These are phyloP conservation scores for Colletotrichum viniferum DNA, from an alignment of 2,329 filamentous ascomycete species.

Conservation along the genomic window DNA sequence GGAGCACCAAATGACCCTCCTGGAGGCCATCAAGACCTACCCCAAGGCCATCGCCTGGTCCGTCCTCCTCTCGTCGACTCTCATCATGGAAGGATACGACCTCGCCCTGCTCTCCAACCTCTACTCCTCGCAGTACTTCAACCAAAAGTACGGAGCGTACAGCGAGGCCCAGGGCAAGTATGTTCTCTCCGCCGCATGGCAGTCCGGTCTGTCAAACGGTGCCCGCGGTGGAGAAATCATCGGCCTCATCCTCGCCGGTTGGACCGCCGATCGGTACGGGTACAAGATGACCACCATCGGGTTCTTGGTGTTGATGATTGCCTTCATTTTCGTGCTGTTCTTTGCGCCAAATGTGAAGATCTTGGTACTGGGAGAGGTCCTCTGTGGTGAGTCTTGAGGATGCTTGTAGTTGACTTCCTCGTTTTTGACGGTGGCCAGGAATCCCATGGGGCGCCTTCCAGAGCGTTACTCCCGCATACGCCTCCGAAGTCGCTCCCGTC, in stretches of 20 bases:
- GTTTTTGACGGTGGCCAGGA: slow-evolving; percentile 33
- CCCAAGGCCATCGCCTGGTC: slow-evolving; percentile 55
- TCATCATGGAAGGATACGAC: slow-evolving; percentile 59
- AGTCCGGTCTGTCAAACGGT: slow-evolving; percentile 59
- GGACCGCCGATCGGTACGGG: slow-evolving; percentile 53
- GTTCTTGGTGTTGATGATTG: slow-evolving; percentile 48
- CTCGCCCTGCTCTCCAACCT: slow-evolving; percentile 53
- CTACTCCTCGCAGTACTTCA: slow-evolving; percentile 51
- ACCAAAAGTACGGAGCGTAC: slow-evolving; percentile 48
- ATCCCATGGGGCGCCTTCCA: slow-evolving; percentile 60
- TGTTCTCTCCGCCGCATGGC: slow-evolving; percentile 59
- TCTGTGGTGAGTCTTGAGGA: slow-evolving; percentile 34
- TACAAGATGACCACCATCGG: slow-evolving; percentile 55
- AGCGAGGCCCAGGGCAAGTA: slow-evolving; percentile 39
- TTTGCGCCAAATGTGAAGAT: slow-evolving; percentile 53
- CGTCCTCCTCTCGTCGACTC: slow-evolving; percentile 46
- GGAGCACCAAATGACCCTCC: slow-evolving; percentile 46
- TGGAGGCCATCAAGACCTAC: slow-evolving; percentile 44
- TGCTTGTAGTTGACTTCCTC: not conserved
- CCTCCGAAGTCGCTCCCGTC: slow-evolving; percentile 54
- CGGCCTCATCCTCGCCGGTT: slow-evolving; percentile 59
- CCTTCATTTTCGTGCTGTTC: slow-evolving; percentile 58
- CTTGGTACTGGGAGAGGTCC: slow-evolving; percentile 53
- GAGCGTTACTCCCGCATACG: slow-evolving; percentile 56
- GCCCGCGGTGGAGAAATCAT: slow-evolving; percentile 58